phyloP scores from a whole-genome alignment of 2,329 filamentous ascomycete genomes.

The Diaporthe longicolla region DNA sequence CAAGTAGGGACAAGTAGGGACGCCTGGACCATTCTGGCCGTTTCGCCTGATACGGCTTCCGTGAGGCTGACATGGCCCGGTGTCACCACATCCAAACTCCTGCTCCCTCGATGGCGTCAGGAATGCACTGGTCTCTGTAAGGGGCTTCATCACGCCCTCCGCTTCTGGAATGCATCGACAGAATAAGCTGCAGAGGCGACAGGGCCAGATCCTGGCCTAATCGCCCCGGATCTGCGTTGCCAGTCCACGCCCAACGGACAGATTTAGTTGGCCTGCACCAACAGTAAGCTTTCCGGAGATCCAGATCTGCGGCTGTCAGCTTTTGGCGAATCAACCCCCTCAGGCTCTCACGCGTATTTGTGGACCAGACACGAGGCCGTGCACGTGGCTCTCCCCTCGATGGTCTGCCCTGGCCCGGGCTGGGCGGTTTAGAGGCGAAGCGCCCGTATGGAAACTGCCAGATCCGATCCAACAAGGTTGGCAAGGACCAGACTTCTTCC shows the following conservation, averaged over 20 bases:
- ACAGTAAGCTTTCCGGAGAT: constrained; percentile 21
- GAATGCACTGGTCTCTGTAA: background rate
- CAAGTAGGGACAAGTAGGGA: background rate
- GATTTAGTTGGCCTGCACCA: background rate
- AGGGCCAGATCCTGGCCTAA: background rate
- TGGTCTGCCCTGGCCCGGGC: background rate
- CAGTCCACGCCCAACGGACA: background rate
- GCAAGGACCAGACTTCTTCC: background rate
- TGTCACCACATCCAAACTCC: background rate
- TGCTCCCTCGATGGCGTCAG: background rate
- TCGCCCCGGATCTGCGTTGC: constrained; percentile 5
- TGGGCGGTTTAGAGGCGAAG: background rate
- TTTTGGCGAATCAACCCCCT: background rate
- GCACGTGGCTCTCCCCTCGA: constrained; percentile 13
- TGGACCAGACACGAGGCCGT: background rate
- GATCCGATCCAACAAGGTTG: background rate
- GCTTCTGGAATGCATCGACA: background rate
- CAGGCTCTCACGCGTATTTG: background rate
- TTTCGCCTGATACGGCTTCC: constrained; percentile 5
- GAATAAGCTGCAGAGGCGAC: background rate
- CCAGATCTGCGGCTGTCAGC: constrained; percentile 16
- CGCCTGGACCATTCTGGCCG: constrained; percentile 1
- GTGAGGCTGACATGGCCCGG: background rate
- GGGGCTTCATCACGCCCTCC: too few relatives aligned
- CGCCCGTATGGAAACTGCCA: background rate